Percentiles rank a stretch among this genome's conserved stretches.
Conservation (phyloP, 345 rosid species). For the Syzygium jambos region DNA sequence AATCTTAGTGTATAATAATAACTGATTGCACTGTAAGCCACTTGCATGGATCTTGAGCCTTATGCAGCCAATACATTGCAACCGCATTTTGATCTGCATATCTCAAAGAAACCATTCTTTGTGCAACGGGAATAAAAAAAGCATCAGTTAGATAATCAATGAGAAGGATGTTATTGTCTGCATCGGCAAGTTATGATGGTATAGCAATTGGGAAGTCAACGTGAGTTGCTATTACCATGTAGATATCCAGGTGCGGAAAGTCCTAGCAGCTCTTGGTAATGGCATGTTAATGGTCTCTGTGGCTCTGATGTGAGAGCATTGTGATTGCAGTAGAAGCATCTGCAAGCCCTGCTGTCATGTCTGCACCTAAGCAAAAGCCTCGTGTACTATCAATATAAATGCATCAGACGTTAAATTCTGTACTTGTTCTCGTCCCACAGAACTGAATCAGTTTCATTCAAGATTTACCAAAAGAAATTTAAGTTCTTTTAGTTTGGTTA, state of each 20-base stretch:
- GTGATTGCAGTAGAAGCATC: background rate
- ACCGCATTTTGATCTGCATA: background rate
- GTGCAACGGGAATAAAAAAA: background rate
- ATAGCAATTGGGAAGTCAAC: background rate
- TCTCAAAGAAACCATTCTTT: background rate
- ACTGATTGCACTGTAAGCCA: background rate
- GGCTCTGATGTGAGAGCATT: background rate
- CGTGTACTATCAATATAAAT: background rate
- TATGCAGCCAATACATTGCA: background rate
- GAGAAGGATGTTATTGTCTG: background rate
- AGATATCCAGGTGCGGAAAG: background rate
- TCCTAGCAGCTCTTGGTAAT: background rate
- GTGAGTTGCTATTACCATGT: background rate
- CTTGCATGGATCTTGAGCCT: background rate
- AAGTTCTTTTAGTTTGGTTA: background rate
- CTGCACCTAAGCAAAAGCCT: background rate
- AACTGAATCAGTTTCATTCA: background rate
- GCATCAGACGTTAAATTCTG: background rate
- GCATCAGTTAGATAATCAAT: background rate
- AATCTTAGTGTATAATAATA: background rate
- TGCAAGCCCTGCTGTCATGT: background rate
- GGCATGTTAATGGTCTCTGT: background rate
- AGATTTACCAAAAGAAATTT: background rate
- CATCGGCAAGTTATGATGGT: background rate
- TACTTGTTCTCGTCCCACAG: background rate